These are phyloP conservation scores for Pleurotus giganteus DNA, from an alignment of 768 basidiomycete species.

Conservation along the genomic window DNA sequence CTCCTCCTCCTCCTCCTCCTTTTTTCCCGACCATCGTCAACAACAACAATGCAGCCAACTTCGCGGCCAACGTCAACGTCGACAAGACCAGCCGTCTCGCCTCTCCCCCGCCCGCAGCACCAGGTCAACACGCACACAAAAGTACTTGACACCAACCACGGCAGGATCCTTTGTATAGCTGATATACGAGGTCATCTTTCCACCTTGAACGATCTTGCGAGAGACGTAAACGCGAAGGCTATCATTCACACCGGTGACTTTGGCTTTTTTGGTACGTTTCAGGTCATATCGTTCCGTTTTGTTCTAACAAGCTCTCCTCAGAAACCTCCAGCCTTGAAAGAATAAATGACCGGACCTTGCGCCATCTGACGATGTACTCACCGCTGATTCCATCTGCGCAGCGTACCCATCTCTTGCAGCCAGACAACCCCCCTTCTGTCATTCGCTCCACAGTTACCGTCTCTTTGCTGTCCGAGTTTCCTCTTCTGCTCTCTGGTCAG, in stretches of 20 bases:
- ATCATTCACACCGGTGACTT: slow-evolving; percentile 99
- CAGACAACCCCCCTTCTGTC: slow-evolving; percentile 57
- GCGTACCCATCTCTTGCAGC: slow-evolving; percentile 71
- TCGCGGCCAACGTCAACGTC: slow-evolving; percentile 62
- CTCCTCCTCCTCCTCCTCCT: slow-evolving; percentile 15
- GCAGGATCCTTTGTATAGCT: slow-evolving; percentile 91
- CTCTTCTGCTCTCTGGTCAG: slow-evolving; percentile 84
- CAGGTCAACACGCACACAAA: slow-evolving; percentile 75
- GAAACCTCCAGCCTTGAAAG: slow-evolving; percentile 79
- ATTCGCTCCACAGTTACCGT: slow-evolving; percentile 77
- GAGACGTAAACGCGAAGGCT: slow-evolving; percentile 85
- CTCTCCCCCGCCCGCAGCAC: slow-evolving; percentile 42
- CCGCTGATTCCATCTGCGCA: slow-evolving; percentile 86
- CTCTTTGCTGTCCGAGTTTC: slow-evolving; percentile 89
- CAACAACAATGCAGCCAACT: slow-evolving; percentile 45
- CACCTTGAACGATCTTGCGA: slow-evolving; percentile 85
- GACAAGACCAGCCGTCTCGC: slow-evolving; percentile 56
- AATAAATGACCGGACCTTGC: slow-evolving; percentile 94
- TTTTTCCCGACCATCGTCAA: too few relatives aligned
- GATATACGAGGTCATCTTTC: slow-evolving; percentile 90
- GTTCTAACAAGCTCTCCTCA: slow-evolving; percentile 25
- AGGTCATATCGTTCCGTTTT: not conserved
- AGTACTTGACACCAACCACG: slow-evolving; percentile 75
- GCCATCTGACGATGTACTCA: slow-evolving; percentile 95
- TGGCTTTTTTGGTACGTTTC: slow-evolving; percentile 85